Conservation (phyloP, 2,329 filamentous ascomycete species). For the Monascus ruber region DNA sequence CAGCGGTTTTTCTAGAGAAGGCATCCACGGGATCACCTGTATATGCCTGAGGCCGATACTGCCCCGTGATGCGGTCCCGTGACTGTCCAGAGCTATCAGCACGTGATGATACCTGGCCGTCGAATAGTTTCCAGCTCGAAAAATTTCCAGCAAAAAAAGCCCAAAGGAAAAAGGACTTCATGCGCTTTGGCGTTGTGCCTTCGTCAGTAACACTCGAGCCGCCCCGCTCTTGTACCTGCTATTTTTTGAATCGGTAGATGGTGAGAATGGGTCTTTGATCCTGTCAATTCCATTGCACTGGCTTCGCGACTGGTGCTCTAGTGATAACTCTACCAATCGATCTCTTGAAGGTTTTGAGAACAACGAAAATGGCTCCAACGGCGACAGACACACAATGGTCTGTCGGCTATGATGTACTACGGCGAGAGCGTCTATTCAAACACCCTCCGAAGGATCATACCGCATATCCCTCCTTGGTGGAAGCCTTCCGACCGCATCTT, state of each 20-base stretch:
- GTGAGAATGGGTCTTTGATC: not conserved
- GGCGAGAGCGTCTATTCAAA: constrained; percentile 77
- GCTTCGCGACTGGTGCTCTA: not conserved
- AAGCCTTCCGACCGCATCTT: constrained; percentile 82
- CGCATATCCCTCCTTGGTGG: constrained; percentile 76
- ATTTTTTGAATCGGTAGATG: no score
- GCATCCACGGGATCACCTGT: not conserved
- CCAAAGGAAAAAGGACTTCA: no score
- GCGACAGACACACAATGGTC: constrained; percentile 64
- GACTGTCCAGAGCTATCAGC: constrained; percentile 16
- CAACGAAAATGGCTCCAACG: constrained; percentile 41
- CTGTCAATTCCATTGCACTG: constrained; percentile 1
- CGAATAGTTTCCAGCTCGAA: constrained; percentile 21
- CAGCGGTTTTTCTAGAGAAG: not conserved
- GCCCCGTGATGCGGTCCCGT: constrained; percentile 10
- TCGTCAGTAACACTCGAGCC: no score
- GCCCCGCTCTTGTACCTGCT: no score
- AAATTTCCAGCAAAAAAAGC: constrained; percentile 22
- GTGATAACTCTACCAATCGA: not conserved
- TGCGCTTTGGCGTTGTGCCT: no score
- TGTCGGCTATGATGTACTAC: constrained; percentile 72
- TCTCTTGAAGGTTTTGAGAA: constrained; percentile 4
- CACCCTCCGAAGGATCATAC: constrained; percentile 78
- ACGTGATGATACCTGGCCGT: constrained; percentile 29
- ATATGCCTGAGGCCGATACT: not conserved